Base-by-base conservation (phyloP, 371 early-diverging fungal genomes). In the Apophysomyces trapeziformis region DNA sequence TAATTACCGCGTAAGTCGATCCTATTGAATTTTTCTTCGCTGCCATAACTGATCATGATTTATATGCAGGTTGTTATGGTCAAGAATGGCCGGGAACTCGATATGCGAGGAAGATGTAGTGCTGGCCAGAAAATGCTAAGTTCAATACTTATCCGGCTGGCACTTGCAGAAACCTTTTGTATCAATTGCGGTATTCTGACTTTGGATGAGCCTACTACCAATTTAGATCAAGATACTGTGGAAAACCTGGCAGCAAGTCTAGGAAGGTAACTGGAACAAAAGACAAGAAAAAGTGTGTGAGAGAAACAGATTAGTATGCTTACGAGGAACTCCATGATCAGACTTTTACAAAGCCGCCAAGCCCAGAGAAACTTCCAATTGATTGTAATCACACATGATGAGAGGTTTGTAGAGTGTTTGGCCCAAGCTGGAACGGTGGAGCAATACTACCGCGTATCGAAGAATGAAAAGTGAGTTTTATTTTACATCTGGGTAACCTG, bases 121-220 rank as follows among this genome's bases (percentile, higher is more conserved):
- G 99, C 99, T 0, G 99, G 99, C 0, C 99, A 99, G 77, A 99
- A 98, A 72, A 98, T 99, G 39, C 80, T 99, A 44, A 92, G 99
- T 1, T 95, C 96, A 6, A 89, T 99, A 63, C 95, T 99, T 60
- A 95, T 99, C 62, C 90, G 99, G 16, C 82, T 99, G 44, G 99
- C 99, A 7, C 81, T 99, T 50, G 98, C 99, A 5, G 99, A 99
- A 62, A 89, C 98, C 0, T 99, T 99, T 73, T 89, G 96, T 64
- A 70, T 90, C 12, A 91, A 94, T 66, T 99, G 99, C 73, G 98
- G 98, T 6, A 89, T 99, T n/a, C 77, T 99, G 54, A 96, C 99
- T 0, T 79, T 99, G 57, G 99, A 99, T 78, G 99, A 99, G 71
- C 99, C 99, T 0, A 99, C 99, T 0, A 99, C 99, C 0, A 99